Evolutionary conservation across 2,329 filamentous ascomycete genomes (phyloP).

Genomic region (Clathrospora elynae): DNA sequence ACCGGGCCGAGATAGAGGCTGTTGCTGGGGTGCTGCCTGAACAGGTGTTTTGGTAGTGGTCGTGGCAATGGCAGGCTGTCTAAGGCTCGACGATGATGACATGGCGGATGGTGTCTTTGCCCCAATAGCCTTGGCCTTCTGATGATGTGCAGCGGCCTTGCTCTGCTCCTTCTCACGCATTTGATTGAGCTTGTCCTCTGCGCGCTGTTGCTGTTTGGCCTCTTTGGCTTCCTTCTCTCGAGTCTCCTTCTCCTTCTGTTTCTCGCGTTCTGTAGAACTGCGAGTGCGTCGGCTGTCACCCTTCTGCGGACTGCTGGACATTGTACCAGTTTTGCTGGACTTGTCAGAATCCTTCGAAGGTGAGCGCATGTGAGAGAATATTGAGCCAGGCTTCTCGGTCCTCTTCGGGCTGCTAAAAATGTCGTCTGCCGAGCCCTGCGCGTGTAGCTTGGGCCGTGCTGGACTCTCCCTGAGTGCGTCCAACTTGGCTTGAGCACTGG

Average conservation of each 20-base stretch:
- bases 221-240: conserved; percentile 62
- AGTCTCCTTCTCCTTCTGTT: conserved; percentile 62
- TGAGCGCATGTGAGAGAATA: conserved; percentile 45
- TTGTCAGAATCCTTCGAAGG: conserved; percentile 45
- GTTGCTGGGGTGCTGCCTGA: conserved; percentile 30
- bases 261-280: conserved; percentile 66
- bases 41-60: conserved; percentile 57
- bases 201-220: conserved; percentile 64
- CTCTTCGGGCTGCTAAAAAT: conserved; percentile 43
- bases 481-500: conserved; percentile 63
- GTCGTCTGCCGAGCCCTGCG: conserved; percentile 40
- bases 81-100: conserved; percentile 41
- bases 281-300: conserved; percentile 57
- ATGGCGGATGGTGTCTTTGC: conserved; percentile 59
- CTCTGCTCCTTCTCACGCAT: conserved; percentile 72
- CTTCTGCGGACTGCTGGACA: conserved; percentile 41
- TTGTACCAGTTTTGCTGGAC: conserved; percentile 29
- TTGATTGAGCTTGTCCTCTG: conserved; percentile 69
- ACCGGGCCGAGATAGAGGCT: conserved; percentile 38
- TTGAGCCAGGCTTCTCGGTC: conserved; percentile 35
- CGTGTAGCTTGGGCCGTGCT: conserved; percentile 31
- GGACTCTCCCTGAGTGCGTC: conserved; percentile 55
- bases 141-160: conserved; percentile 60
- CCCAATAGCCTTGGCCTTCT: conserved; percentile 44
- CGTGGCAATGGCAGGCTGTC: conserved; percentile 23